Base-by-base conservation (phyloP, 306 rosid species). In the Mucuna pruriens region DNA sequence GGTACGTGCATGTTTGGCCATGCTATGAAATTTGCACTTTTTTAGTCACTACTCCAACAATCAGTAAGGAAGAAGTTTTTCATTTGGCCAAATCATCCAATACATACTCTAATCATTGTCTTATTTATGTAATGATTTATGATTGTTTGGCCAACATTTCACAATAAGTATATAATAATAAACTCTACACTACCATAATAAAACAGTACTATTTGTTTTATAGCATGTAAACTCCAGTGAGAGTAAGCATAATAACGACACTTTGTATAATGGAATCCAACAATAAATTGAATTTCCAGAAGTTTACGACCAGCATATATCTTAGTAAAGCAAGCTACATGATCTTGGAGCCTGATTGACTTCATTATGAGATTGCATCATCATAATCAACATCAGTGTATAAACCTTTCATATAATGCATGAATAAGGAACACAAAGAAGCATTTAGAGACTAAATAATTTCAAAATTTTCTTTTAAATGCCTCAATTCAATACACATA, bases 61-160 rank as follows among this genome's bases (percentile, higher is more conserved):
- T n/a, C n/a, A n/a, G n/a, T n/a, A 26, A 65, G 42, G 12, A 51
- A 38, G 75, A 66, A 67, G 12, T 15, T 75, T 75, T 75, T n/a
- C 42, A 75, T 39, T 68, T 54, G 76, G 44, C 67, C 55, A 67
- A 40, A 44, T 25, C 57, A 67, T 62, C 42, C n/a, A 51, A 46
- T 36, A 51, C 5, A 4, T 13, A 67, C 26, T 38, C 10, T 1
- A n/a, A 17, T 1, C 17, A 65, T 65, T 38, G 70, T 17, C 16
- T 65, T 36, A 54, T 40, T 39, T 49, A 9, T 26, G 26, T 40
- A 4, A 38, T 36, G 71, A 36, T 11, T 17, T 19, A n/a, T 54
- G 33, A 38, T 58, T 58, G 31, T 23, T 42, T 75, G 31, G 51
- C 40, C 70, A 60, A 40, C 38, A 22, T 58, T 60, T 58, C 58